These are phyloP conservation scores for Fusarium sp. DNA, from an alignment of 2,329 filamentous ascomycete species.

Conservation along the genomic window DNA sequence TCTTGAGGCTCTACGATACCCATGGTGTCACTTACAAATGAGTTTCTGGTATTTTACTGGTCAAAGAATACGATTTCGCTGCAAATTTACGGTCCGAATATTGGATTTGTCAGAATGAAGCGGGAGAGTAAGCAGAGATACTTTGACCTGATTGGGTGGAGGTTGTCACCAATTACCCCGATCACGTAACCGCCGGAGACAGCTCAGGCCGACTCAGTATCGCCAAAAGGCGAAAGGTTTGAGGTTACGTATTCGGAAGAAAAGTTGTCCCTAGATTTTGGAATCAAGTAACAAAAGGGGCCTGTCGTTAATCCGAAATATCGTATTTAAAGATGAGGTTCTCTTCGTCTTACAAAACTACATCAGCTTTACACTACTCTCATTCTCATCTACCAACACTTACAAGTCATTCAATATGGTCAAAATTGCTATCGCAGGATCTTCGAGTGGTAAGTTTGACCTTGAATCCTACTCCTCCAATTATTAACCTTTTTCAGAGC, in stretches of 20 bases:
- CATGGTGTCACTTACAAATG: neutral
- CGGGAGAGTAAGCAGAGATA: neutral
- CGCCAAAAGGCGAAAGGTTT: fast-evolving
- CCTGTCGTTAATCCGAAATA: fast-evolving
- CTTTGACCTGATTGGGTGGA: neutral
- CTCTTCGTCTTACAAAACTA: fast-evolving
- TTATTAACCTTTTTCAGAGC: neutral
- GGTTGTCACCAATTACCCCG: neutral
- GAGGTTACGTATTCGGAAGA: neutral
- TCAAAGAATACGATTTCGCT: fast-evolving
- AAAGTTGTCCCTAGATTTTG: fast-evolving
- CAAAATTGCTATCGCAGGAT: constrained; percentile 1
- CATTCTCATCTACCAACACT: fast-evolving
- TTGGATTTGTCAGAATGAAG: neutral
- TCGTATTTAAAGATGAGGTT: neutral
- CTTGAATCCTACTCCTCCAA: fast-evolving
- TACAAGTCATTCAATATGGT: neutral
- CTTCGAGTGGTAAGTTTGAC: neutral
- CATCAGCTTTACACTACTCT: fast-evolving
- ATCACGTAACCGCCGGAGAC: constrained; percentile 10
- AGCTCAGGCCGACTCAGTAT: neutral
- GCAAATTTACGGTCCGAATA: fast-evolving
- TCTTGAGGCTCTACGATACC: neutral
- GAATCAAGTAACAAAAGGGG: fast-evolving
- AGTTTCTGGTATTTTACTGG: fast-evolving